Conservation (phyloP, 164 flowering plant genomes). For the Cinnamomum micranthum region DNA sequence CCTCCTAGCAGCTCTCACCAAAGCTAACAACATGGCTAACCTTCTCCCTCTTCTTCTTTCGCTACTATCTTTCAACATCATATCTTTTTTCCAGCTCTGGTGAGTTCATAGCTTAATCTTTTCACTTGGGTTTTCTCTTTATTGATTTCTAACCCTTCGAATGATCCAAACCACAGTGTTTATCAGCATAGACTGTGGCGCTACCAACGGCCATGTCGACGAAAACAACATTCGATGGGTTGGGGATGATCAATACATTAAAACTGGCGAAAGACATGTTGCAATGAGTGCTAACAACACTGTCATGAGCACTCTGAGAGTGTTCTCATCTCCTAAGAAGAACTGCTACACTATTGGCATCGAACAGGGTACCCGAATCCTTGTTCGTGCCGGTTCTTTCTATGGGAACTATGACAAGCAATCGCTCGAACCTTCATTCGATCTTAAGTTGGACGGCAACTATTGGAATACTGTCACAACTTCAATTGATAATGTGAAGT, state of each 20-base stretch:
- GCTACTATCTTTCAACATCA: constrained; percentile 2
- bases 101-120: too few species aligned
- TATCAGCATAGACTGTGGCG: constrained; percentile 34
- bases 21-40: background rate
- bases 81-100: background rate
- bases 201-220: constrained; percentile 15
- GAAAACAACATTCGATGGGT: constrained; percentile 18
- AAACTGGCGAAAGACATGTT: constrained; percentile 17
- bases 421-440: constrained; percentile 1
- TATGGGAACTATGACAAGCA: constrained; percentile 10
- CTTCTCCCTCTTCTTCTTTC: constrained; percentile 1
- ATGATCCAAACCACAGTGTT: constrained; percentile 19
- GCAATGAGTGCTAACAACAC: background rate
- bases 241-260: constrained; percentile 18
- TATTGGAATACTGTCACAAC: background rate
- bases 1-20: background rate
- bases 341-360: constrained; percentile 9
- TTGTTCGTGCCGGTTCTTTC: constrained; percentile 1
- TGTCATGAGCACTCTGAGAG: too few species aligned
- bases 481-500: too few species aligned
- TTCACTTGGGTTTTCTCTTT: background rate
- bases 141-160: background rate
- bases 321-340: constrained; percentile 7
- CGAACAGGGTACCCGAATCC: background rate
- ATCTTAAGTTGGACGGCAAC: constrained; percentile 5